A percentile compares a stretch with the other conserved stretches of the same genome.
Evolutionary conservation across 345 rosid species (phyloP).

Genomic region (Syzygium aromaticum): DNA sequence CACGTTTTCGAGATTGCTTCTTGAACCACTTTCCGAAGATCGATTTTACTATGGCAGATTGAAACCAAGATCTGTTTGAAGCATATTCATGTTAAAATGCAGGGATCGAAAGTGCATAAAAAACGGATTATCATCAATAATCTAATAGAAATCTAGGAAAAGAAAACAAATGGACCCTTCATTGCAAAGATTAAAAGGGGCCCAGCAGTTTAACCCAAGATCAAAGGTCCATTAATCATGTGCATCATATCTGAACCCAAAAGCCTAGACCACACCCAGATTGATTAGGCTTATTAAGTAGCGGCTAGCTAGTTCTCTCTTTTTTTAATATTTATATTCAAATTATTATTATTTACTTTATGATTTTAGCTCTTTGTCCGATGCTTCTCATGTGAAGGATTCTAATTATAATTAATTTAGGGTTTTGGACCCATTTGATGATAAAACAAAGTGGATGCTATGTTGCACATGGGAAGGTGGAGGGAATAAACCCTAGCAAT

Average conservation of each 20-base stretch:
- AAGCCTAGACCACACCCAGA: background rate
- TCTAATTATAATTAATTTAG: background rate
- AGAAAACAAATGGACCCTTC: background rate
- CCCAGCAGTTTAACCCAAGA: background rate
- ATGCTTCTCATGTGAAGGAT: background rate
- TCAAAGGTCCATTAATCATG: background rate
- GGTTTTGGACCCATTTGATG: background rate
- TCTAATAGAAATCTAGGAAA: background rate
- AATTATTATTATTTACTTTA: background rate
- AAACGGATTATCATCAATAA: background rate
- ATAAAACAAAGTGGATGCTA: background rate
- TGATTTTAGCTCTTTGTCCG: background rate
- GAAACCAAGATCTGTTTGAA: background rate
- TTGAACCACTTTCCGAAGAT: background rate
- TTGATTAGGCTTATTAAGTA: background rate
- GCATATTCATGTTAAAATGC: background rate
- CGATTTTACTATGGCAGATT: background rate
- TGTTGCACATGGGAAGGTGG: conserved; percentile 18
- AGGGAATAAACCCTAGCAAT: background rate
- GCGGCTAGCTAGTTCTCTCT: background rate
- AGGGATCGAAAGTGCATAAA: background rate
- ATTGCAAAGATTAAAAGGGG: background rate
- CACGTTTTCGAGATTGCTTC: background rate
- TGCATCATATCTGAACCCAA: background rate
- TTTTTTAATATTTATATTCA: background rate